These are phyloP conservation scores for Ramalina peruviana DNA, from an alignment of 495 filamentous ascomycete species.

Conservation along the genomic window DNA sequence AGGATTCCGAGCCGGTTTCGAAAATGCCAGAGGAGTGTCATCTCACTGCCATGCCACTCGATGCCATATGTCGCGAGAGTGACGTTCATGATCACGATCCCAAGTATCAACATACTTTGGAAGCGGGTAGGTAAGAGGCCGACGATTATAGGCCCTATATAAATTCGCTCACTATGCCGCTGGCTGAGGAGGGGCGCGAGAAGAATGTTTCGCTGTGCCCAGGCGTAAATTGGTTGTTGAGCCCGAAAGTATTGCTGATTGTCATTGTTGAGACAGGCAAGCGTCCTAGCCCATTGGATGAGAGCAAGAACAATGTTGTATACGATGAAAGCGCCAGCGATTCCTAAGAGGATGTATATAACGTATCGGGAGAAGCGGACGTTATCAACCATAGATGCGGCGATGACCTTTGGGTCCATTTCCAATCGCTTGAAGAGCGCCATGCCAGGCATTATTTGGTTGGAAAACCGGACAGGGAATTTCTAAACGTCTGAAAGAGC, in stretches of 20 bases:
- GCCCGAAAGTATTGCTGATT: constrained; percentile 48
- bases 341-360: constrained; percentile 33
- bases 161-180: constrained; percentile 78
- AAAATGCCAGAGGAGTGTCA: constrained; percentile 42
- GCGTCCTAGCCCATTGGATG: constrained; percentile 53
- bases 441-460: background rate
- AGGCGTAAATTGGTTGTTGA: constrained; percentile 36
- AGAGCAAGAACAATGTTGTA: constrained; percentile 38
- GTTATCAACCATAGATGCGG: constrained; percentile 10
- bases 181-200: constrained; percentile 72
- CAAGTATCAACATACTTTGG: constrained; percentile 55
- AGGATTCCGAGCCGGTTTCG: constrained; percentile 66
- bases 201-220: constrained; percentile 64
- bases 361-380: constrained; percentile 22
- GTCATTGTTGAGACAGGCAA: constrained; percentile 59
- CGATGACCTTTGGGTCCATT: background rate
- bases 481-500: background rate
- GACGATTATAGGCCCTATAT: constrained; percentile 61
- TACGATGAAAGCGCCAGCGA: constrained; percentile 35
- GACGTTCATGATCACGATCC: constrained; percentile 65
- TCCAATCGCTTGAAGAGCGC: background rate
- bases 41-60: constrained; percentile 15
- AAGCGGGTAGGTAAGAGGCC: constrained; percentile 78
- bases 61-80: constrained; percentile 55
- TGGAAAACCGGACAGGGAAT: background rate